Conservation (phyloP, 768 basidiomycete genomes). For the Tylopilus intermedius region DNA sequence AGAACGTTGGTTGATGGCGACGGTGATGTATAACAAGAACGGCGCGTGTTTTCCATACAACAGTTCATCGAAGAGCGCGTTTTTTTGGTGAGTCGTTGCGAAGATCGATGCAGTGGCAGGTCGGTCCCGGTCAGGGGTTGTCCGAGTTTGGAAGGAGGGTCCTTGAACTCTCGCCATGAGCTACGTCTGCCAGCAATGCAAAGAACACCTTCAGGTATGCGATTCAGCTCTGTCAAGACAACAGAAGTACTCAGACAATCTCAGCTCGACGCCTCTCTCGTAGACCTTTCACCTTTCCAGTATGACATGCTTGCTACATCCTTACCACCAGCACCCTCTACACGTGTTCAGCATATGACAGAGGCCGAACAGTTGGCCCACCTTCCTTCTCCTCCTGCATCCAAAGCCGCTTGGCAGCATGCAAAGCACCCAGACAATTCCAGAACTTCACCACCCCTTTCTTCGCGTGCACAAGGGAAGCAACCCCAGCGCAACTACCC, state of each 20-base stretch:
- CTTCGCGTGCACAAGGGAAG: constrained; percentile 56
- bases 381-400: constrained; percentile 45
- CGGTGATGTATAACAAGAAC: neutral
- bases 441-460: constrained; percentile 36
- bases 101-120: neutral
- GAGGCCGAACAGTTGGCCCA: constrained; percentile 44
- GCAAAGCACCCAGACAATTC: constrained; percentile 40
- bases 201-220: constrained; percentile 80
- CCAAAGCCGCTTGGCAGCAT: constrained; percentile 61
- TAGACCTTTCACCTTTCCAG: constrained; percentile 79
- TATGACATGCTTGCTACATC: constrained; percentile 80
- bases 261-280: constrained; percentile 86
- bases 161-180: constrained; percentile 28
- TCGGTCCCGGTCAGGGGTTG: neutral
- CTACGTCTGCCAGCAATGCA: constrained; percentile 82
- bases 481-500: constrained; percentile 49
- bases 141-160: too few relatives aligned
- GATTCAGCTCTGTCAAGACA: neutral
- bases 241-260: constrained; percentile 8
- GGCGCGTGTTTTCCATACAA: too few relatives aligned
- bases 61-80: neutral
- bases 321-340: constrained; percentile 51
- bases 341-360: constrained; percentile 34
- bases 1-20: neutral
- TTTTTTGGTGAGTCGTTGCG: neutral